Conservation (phyloP, 805 yeast genomes). For the Yueomyces sinensis region DNA sequence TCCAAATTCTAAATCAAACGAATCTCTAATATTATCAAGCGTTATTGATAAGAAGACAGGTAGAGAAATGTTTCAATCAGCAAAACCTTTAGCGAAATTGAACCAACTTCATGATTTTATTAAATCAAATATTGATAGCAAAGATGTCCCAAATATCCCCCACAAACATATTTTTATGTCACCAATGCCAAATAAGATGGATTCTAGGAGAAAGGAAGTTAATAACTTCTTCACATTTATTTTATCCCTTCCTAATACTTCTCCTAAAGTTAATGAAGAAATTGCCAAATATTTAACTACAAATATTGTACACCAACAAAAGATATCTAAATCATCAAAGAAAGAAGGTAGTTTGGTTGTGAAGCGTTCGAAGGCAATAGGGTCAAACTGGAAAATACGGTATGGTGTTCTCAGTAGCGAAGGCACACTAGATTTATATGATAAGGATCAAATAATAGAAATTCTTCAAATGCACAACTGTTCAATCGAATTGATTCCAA, state of each 20-base stretch:
- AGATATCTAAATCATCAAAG: slow-evolving; percentile 21
- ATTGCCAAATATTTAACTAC: slow-evolving; percentile 56
- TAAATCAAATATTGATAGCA: slow-evolving; percentile 38
- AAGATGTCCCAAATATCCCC: slow-evolving; percentile 46
- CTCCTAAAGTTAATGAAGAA: slow-evolving; percentile 35
- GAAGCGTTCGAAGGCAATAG: slow-evolving; percentile 37
- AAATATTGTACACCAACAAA: slow-evolving; percentile 25
- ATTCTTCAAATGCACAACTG: slow-evolving; percentile 23
- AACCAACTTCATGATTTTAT: slow-evolving; percentile 45
- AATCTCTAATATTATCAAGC: slow-evolving; percentile 47
- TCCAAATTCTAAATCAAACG: slow-evolving; percentile 34
- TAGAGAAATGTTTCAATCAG: slow-evolving; percentile 64
- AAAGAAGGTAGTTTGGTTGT: slow-evolving; percentile 57
- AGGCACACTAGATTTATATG: slow-evolving; percentile 41
- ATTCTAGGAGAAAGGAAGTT: slow-evolving; percentile 39
- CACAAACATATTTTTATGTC: slow-evolving; percentile 44
- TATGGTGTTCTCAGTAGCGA: slow-evolving; percentile 59
- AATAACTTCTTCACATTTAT: slow-evolving; percentile 48
- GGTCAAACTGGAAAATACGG: slow-evolving; percentile 53
- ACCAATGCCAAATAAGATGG: slow-evolving; percentile 48
- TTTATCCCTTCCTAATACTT: slow-evolving; percentile 43
- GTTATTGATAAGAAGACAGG: slow-evolving; percentile 47
- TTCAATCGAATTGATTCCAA: slow-evolving; percentile 27
- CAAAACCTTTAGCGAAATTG: slow-evolving; percentile 52
- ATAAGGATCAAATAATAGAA: slow-evolving; percentile 36